A percentile compares a stretch with the other conserved stretches of the same genome.
Evolutionary conservation across 2,329 filamentous ascomycete genomes (phyloP).

Genomic region (Trichophyton verrucosum): DNA sequence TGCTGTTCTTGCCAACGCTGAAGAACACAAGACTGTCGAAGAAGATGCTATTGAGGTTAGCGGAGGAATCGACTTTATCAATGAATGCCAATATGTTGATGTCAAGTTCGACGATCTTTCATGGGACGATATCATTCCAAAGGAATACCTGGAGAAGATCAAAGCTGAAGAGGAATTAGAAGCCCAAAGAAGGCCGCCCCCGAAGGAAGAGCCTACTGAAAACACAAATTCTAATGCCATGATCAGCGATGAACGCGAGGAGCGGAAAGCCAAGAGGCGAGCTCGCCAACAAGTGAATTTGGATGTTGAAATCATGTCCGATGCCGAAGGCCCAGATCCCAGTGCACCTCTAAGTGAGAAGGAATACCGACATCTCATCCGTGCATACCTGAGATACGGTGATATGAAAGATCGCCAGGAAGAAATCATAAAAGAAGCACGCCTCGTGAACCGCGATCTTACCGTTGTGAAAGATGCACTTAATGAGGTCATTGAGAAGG

Average conservation of each 20-base stretch:
- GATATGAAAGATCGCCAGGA: slow-evolving; percentile 78
- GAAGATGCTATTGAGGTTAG: slow-evolving; percentile 89
- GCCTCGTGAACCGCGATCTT: slow-evolving; percentile 67
- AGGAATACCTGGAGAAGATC: slow-evolving; percentile 77
- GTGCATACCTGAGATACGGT: slow-evolving; percentile 81
- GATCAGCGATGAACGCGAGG: slow-evolving; percentile 42
- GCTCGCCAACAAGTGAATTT: slow-evolving; percentile 52
- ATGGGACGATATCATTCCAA: slow-evolving; percentile 97
- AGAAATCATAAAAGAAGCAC: slow-evolving; percentile 77
- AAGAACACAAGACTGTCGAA: slow-evolving; percentile 92
- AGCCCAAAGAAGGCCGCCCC: slow-evolving; percentile 59
- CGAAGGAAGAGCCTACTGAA: slow-evolving; percentile 48
- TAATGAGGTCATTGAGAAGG: slow-evolving; percentile 63
- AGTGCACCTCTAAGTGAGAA: slow-evolving; percentile 83
- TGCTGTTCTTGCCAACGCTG: slow-evolving; percentile 88
- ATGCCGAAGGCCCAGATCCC: slow-evolving; percentile 57
- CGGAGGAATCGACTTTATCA: slow-evolving; percentile 92
- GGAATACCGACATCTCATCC: slow-evolving; percentile 82
- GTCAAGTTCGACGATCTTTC: slow-evolving; percentile 88
- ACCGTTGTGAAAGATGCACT: slow-evolving; percentile 67
- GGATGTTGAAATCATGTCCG: slow-evolving; percentile 59
- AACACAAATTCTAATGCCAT: not conserved
- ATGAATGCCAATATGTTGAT: slow-evolving; percentile 82
- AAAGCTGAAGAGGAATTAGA: slow-evolving; percentile 80
- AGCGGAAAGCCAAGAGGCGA: slow-evolving; percentile 57